Percentiles rank a stretch among this genome's conserved stretches.
These are phyloP conservation scores for Pseudozyma thailandica DNA, from an alignment of 1,284 basidiomycete genomes.

Conservation along the genomic window DNA sequence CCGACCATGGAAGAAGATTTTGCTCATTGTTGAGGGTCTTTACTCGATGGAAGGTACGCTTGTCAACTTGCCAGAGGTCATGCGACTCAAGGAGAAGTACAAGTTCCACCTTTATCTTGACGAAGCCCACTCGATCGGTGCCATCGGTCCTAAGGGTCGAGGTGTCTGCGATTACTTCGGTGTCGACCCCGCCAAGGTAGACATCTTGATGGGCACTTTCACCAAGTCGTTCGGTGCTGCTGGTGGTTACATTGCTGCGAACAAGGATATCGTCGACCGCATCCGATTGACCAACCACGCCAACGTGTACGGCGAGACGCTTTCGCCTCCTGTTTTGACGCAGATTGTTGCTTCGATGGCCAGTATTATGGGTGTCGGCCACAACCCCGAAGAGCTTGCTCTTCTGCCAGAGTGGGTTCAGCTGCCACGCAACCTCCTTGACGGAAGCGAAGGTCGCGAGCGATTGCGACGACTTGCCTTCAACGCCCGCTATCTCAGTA, in stretches of 20 bases:
- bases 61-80: constrained; percentile 82
- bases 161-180: constrained; percentile 96
- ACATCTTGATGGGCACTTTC: constrained; percentile 98
- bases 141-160: constrained; percentile 90
- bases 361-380: constrained; percentile 85
- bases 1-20: constrained; percentile 97
- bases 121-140: constrained; percentile 97
- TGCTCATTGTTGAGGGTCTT: constrained; percentile 92
- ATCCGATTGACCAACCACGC: constrained; percentile 86
- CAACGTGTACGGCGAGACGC: constrained; percentile 88
- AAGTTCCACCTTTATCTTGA: constrained; percentile 99
- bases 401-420: constrained; percentile 62
- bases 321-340: constrained; percentile 87
- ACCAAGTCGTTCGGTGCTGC: constrained; percentile 98
- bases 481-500: constrained; percentile 91
- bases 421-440: constrained; percentile 56
- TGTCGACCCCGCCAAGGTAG: constrained; percentile 81
- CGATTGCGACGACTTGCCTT: constrained; percentile 90
- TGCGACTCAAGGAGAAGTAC: constrained; percentile 93
- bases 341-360: constrained; percentile 94
- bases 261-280: constrained; percentile 80
- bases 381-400: constrained; percentile 52
- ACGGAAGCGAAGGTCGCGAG: constrained; percentile 76
- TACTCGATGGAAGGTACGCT: constrained; percentile 98
- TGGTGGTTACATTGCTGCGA: constrained; percentile 92